Evolutionary conservation across 83 land plant species (phyloP).

Genomic region (Picea abies): DNA sequence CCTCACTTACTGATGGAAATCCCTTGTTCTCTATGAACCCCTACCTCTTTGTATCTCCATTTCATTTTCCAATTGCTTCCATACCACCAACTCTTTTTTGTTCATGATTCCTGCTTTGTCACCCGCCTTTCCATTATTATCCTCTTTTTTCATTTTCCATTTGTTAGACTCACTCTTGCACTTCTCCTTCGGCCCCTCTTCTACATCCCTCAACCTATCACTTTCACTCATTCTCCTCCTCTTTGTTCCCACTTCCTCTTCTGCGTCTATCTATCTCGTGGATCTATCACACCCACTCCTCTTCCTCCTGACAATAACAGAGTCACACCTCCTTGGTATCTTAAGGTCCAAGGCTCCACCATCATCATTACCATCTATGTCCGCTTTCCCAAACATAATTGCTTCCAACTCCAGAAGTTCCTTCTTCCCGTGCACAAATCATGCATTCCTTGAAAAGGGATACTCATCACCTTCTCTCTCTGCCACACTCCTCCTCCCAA

Average conservation of each 20-base stretch:
- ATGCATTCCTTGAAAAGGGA: conserved; percentile 69
- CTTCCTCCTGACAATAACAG: conserved; percentile 30
- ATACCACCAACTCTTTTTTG: conserved; percentile 64
- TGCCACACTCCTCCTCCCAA: conserved; percentile 77
- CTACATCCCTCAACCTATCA: not conserved
- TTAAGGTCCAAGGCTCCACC: conserved; percentile 48
- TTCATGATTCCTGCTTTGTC: conserved; percentile 13
- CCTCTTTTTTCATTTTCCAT: conserved; percentile 21
- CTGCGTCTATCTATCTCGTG: not conserved
- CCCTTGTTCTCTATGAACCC: conserved; percentile 16
- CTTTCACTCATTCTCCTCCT: too few species aligned
- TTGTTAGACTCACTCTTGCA: conserved; percentile 20
- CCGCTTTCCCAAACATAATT: conserved; percentile 68
- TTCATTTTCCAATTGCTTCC: conserved; percentile 74
- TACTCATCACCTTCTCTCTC: conserved; percentile 64
- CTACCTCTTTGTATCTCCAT: conserved; percentile 64
- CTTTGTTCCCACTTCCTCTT: not conserved
- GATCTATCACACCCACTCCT: conserved; percentile 4
- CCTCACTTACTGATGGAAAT: conserved; percentile 17
- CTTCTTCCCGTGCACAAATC: conserved; percentile 68
- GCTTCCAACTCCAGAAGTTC: conserved; percentile 67
- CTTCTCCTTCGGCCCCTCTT: conserved; percentile 18
- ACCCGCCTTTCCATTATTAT: conserved; percentile 11
- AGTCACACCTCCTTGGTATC: conserved; percentile 41
- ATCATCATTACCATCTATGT: conserved; percentile 43